Conservation (phyloP, 257 asterid species). For the Ajuga chamaepitys region DNA sequence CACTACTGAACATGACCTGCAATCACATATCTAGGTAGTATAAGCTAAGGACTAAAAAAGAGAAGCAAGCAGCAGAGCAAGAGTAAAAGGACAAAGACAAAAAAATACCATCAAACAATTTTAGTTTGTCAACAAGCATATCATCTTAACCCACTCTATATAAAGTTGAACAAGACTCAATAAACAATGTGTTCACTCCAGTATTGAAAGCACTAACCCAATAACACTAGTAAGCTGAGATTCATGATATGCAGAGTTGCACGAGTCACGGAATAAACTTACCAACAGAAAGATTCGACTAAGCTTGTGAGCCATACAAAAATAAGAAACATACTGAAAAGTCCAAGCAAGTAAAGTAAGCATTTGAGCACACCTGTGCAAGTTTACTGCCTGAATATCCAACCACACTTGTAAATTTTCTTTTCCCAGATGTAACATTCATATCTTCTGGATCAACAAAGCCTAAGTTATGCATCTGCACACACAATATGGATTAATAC, state of each 20-base stretch:
- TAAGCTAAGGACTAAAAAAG: slow-evolving; percentile 5
- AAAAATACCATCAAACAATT: neutral
- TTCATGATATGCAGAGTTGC: slow-evolving; percentile 3
- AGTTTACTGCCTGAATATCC: slow-evolving; percentile 86
- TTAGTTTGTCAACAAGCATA: neutral
- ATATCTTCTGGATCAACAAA: slow-evolving; percentile 97
- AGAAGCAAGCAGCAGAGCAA: neutral
- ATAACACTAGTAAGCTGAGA: neutral
- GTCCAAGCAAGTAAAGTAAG: slow-evolving; percentile 1
- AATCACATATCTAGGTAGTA: slow-evolving; percentile 15
- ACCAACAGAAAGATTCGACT: neutral
- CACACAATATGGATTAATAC: neutral
- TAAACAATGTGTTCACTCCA: slow-evolving; percentile 5
- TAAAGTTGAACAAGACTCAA: neutral
- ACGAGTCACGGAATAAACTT: neutral
- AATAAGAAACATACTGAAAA: neutral
- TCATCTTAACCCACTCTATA: neutral
- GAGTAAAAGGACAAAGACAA: neutral
- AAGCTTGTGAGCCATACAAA: neutral
- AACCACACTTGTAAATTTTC: slow-evolving; percentile 67
- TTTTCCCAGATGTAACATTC: slow-evolving; percentile 81
- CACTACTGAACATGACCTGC: slow-evolving; percentile 94
- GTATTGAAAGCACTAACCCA: slow-evolving; percentile 4
- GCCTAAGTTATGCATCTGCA: slow-evolving; percentile 87
- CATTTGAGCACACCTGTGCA: slow-evolving; percentile 60